Conservation (phyloP, 805 yeast species). For the Kodamaea kaohsiungensis region DNA sequence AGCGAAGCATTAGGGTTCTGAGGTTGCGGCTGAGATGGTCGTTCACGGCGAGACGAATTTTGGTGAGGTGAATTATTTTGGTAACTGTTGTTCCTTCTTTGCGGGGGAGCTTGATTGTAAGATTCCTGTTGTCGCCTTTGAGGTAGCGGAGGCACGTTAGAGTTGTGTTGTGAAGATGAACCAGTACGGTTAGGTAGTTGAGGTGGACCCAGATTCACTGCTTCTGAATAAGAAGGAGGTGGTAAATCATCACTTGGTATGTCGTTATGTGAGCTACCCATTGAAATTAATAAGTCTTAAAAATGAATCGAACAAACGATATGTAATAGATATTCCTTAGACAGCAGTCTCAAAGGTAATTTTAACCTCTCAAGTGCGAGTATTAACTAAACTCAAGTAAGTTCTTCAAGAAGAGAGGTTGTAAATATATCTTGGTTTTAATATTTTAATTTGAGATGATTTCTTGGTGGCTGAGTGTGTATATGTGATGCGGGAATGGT, state of each 20-base stretch:
- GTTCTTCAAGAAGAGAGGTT: neutral
- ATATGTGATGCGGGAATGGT: slow-evolving; percentile 1
- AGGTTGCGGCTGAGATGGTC: neutral
- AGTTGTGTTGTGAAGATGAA: neutral
- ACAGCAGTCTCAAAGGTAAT: neutral
- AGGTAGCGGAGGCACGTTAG: neutral
- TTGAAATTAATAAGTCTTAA: too few relatives aligned
- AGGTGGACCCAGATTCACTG: neutral
- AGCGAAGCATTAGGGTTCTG: slow-evolving; percentile 9
- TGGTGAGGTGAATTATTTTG: neutral
- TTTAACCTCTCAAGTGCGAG: too few relatives aligned
- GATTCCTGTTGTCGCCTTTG: neutral
- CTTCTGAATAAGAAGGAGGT: neutral
- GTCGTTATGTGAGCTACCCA: neutral
- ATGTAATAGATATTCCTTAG: neutral
- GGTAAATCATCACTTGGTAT: neutral
- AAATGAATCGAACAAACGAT: neutral
- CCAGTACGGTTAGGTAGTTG: neutral
- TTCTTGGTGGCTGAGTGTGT: slow-evolving; percentile 5
- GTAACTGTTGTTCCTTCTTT: neutral
- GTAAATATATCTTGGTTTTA: neutral
- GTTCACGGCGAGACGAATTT: slow-evolving; percentile 9
- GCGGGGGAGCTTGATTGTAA: slow-evolving; percentile 8
- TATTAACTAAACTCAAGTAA: too few relatives aligned
- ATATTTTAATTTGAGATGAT: neutral